These are phyloP conservation scores for Fusarium lateritium DNA, from an alignment of 2,329 filamentous ascomycete species.

Conservation along the genomic window DNA sequence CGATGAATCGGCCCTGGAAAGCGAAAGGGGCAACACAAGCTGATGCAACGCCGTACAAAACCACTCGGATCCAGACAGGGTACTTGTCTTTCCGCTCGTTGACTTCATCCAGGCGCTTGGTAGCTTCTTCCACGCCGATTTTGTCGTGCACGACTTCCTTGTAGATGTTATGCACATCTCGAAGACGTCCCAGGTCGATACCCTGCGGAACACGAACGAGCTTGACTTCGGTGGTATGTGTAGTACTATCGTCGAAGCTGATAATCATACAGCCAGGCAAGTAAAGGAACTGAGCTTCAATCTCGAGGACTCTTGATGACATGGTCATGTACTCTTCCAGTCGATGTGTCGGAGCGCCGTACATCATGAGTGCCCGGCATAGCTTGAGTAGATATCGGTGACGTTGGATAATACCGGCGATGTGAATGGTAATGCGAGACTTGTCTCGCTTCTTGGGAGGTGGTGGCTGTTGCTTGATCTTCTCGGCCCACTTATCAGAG, in stretches of 20 bases:
- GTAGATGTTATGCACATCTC: slow-evolving; percentile 83
- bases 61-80: slow-evolving; percentile 68
- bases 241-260: slow-evolving; percentile 83
- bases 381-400: slow-evolving; percentile 89
- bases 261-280: slow-evolving; percentile 95
- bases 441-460: slow-evolving; percentile 57
- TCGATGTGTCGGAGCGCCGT: slow-evolving; percentile 90
- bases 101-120: slow-evolving; percentile 70
- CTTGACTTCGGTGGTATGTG: slow-evolving; percentile 86
- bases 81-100: slow-evolving; percentile 64
- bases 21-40: slow-evolving; percentile 84
- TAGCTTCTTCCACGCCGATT: slow-evolving; percentile 80
- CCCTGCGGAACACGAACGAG: slow-evolving; percentile 78
- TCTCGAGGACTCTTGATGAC: slow-evolving; percentile 89
- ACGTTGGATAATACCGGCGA: slow-evolving; percentile 79
- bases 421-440: slow-evolving; percentile 68
- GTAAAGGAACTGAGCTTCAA: slow-evolving; percentile 91
- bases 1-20: slow-evolving; percentile 82
- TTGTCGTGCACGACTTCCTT: slow-evolving; percentile 86
- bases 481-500: slow-evolving; percentile 61
- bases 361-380: slow-evolving; percentile 89
- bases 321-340: slow-evolving; percentile 93
- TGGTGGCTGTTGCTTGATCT: slow-evolving; percentile 57
- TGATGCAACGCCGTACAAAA: slow-evolving; percentile 82
- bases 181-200: slow-evolving; percentile 80